Evolutionary conservation across 2,329 filamentous ascomycete species (phyloP).

Genomic region (Ceratocystis colombiana): DNA sequence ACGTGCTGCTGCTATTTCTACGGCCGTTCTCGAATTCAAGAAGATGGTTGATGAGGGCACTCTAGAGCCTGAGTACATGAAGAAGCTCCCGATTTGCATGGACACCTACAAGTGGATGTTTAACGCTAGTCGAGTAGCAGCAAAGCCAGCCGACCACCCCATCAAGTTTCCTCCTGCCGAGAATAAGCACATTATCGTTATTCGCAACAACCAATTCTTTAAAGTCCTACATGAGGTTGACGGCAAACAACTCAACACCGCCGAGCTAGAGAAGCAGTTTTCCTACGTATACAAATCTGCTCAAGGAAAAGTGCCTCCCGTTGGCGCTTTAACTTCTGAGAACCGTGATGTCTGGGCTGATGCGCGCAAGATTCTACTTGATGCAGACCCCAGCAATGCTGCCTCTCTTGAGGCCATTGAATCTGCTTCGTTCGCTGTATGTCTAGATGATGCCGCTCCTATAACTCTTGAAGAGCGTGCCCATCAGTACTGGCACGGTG

Average conservation of each 20-base stretch:
- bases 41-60: slow-evolving; percentile 71
- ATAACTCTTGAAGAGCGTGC: slow-evolving; percentile 93
- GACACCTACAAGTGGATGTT: slow-evolving; percentile 99
- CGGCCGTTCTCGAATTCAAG: slow-evolving; percentile 85
- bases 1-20: slow-evolving; percentile 82
- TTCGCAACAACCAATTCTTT: slow-evolving; percentile 97
- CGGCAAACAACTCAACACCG: slow-evolving; percentile 75
- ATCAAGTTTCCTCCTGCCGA: slow-evolving; percentile 65
- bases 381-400: slow-evolving; percentile 68
- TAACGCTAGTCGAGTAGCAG: slow-evolving; percentile 79
- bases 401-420: slow-evolving; percentile 71
- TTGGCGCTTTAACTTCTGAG: slow-evolving; percentile 79
- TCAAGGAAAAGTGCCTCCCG: slow-evolving; percentile 53
- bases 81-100: slow-evolving; percentile 95
- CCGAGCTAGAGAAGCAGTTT: slow-evolving; percentile 87
- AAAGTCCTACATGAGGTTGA: slow-evolving; percentile 74
- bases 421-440: slow-evolving; percentile 80
- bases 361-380: slow-evolving; percentile 64
- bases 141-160: slow-evolving; percentile 69
- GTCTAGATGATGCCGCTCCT: slow-evolving; percentile 81
- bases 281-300: slow-evolving; percentile 68
- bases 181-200: slow-evolving; percentile 78
- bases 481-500: slow-evolving; percentile 95
- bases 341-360: slow-evolving; percentile 92
- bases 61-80: slow-evolving; percentile 97